Evolutionary conservation across 176 grass and related monocot species (phyloP), one percentile per base, ranked within the genome.

Genomic region (Thinopyrum elongatum): DNA sequence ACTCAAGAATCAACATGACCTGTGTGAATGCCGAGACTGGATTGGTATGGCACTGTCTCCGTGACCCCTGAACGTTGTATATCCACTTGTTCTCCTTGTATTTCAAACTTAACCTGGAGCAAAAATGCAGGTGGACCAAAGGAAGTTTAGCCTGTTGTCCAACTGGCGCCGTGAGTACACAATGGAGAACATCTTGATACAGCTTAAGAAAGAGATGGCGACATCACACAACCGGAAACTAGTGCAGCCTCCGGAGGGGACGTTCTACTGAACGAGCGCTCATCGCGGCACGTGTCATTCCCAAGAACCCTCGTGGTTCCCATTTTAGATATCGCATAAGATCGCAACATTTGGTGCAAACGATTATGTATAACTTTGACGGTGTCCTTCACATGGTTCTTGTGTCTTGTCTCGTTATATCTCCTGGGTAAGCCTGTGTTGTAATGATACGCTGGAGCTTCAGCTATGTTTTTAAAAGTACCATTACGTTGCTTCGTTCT

Each of bases 151-250:
- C 38, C 58, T 84, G 13, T 26, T 84, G 29, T 84, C 39, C 27
- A 84, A 84, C 44, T 84, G 58, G 82, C 70, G 82, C 28, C 82
- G 82, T 19, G 82, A 84, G 39, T 76, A 84, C 82, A 65, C 59
- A 51, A 65, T 84, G 82, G 82, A 84, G 82, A 44, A 49, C 47
- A 85, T 85, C 60, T 85, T 85, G 83, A 85, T 63, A 27, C 83
- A 85, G 30, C 83, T 85, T 66, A 85, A 85, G 72, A 85, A 85
- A 85, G 83, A 85, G 63, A 77, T 85, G 83, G 83, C 59, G 31
- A 31, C 41, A 13, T 85, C 83, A 34, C 83, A 85, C 41, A 85
- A 66, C 73, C 28, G 83, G 41, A 85, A 77, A 85, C 12, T 77
- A 21, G 83, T 85, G 72, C 83, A 85, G 83, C 83, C 83, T 66